Evolutionary conservation across 73 alveolate genomes (phyloP), one percentile per base, ranked within the genome.

Genomic region (Diophrys appendiculata): DNA sequence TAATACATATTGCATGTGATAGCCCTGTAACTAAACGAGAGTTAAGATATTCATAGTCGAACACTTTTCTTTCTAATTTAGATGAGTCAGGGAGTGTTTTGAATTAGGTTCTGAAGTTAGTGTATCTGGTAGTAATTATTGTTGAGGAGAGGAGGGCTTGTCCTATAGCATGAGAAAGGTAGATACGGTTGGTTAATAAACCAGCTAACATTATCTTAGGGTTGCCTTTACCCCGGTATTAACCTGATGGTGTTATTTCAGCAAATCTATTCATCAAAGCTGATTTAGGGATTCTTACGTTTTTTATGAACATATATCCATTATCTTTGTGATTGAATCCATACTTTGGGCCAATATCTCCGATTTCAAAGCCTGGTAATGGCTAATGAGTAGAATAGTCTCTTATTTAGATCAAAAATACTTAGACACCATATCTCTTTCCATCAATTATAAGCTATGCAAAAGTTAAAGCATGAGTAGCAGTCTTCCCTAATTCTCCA

Each of bases 41-140:
- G n/a, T n/a, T n/a, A n/a, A n/a, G n/a, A n/a, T n/a, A n/a, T 81
- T 92, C 83, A 73, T 92, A 92, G 84, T 92, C 97, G 27, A 89
- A 27, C 29, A 92, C 72, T 28, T 84, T 88, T 54, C 86, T 79
- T 76, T 92, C 97, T 13, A 14, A 76, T 24, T 0, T 0, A 22
- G 55, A n/a, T 52, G 65, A 52, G 56, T 70, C 76, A 13, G 65
- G 65, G 14, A 72, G 25, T 54, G 82, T 90, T 33, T 78, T 79
- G 67, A 91, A 91, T 54, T 92, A 69, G 33, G 77, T 80, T 86
- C 97, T 89, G 23, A 89, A 76, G 43, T 81, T 68, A 0, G 95
- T 79, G 65, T 90, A 92, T 68, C 97, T 82, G 3, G 91, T 86
- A 23, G 83, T 92, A 56, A 92, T 90, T 2, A 93, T 86, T 0